Evolutionary conservation across 345 rosid species (phyloP).

Genomic region (Pistacia integerrima): DNA sequence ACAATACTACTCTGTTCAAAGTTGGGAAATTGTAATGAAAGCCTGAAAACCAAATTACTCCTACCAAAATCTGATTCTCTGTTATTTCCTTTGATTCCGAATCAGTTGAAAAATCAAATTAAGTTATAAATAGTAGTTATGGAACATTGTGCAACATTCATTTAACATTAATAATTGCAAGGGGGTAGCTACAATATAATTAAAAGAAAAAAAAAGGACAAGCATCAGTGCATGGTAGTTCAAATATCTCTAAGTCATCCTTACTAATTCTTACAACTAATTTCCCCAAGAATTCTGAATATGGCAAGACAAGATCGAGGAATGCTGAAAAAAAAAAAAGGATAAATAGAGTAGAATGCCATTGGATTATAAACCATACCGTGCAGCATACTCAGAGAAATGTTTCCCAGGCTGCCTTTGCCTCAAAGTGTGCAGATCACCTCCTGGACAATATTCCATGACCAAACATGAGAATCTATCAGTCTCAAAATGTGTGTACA

Average conservation of each 20-base stretch:
- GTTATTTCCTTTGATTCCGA: no score
- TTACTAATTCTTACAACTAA: background rate
- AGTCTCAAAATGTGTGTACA: slow-evolving; percentile 95
- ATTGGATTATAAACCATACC: slow-evolving; percentile 49
- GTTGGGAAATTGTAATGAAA: no score
- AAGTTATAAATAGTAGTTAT: no score
- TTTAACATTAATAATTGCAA: no score
- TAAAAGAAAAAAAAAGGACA: background rate
- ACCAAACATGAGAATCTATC: slow-evolving; percentile 96
- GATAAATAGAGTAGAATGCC: background rate
- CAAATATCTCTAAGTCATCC: background rate
- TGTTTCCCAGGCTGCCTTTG: slow-evolving; percentile 97
- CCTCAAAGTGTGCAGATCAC: slow-evolving; percentile 92
- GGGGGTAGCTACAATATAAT: no score
- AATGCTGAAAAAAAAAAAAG: background rate
- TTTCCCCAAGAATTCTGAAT: background rate
- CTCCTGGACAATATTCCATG: slow-evolving; percentile 98
- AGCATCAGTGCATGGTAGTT: background rate
- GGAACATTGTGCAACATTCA: no score
- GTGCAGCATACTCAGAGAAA: slow-evolving; percentile 96
- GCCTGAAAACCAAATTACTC: no score
- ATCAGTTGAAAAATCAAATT: no score
- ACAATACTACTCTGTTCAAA: no score
- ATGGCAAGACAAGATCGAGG: background rate
- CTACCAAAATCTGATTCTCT: no score